Evolutionary conservation across 2,329 filamentous ascomycete species (phyloP).

Genomic region (Dactylella cylindrospora): DNA sequence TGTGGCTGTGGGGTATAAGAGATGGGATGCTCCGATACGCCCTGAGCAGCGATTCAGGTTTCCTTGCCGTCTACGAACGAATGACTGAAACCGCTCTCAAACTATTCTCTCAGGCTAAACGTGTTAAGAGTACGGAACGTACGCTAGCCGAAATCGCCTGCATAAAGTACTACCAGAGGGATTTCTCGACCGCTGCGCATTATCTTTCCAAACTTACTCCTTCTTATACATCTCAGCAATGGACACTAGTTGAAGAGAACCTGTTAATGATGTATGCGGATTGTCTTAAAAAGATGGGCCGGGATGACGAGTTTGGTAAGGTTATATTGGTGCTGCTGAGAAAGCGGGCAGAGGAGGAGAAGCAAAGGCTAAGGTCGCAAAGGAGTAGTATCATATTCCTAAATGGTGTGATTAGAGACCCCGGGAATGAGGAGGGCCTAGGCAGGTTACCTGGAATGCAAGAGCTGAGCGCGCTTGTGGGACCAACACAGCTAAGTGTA

Average conservation of each 20-base stretch:
- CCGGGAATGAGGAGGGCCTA: conserved; percentile 26
- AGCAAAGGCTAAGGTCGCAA: conserved; percentile 55
- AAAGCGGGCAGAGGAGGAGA: conserved; percentile 64
- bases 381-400: conserved; percentile 46
- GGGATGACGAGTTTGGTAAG: conserved; percentile 75
- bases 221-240: conserved; percentile 75
- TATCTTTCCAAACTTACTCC: conserved; percentile 78
- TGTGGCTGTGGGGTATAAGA: conserved; percentile 53
- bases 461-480: conserved; percentile 64
- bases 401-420: conserved; percentile 27
- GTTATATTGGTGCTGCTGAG: conserved; percentile 72
- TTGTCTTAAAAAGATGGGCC: conserved; percentile 75
- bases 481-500: conserved; percentile 52
- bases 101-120: conserved; percentile 77
- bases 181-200: conserved; percentile 71
- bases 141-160: conserved; percentile 82
- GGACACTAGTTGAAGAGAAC: conserved; percentile 76
- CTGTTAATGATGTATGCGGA: conserved; percentile 83
- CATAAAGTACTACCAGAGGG: conserved; percentile 70
- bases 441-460: conserved; percentile 52
- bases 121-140: conserved; percentile 73
- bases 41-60: conserved; percentile 64
- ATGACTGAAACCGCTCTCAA: conserved; percentile 82
- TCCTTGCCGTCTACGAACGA: conserved; percentile 63
- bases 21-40: conserved; percentile 63